phyloP scores from a whole-genome alignment of 306 rosid genomes.

The Citrullus mucosospermus region DNA sequence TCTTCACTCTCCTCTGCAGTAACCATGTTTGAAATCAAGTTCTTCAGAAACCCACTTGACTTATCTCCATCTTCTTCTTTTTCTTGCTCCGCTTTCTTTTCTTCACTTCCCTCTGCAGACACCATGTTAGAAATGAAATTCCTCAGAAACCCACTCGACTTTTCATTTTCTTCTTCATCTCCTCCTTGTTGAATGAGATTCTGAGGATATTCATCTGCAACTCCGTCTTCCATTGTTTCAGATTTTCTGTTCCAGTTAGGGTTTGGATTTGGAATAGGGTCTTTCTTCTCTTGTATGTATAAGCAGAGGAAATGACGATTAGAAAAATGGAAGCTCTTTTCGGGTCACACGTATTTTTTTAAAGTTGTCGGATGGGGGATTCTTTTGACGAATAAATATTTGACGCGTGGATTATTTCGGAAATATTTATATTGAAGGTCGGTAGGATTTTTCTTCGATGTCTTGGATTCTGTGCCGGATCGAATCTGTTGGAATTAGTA shows the following conservation, averaged over 20 bases:
- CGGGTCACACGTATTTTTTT: background rate
- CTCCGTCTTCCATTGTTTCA: background rate
- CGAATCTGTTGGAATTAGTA: background rate
- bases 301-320: background rate
- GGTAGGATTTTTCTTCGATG: background rate
- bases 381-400: background rate
- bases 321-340: background rate
- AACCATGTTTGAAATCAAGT: background rate
- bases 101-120: background rate
- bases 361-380: background rate
- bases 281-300: background rate
- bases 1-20: background rate
- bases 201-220: background rate
- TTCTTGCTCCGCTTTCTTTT: background rate
- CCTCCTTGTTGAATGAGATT: background rate
- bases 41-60: conserved; percentile 2
- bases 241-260: background rate
- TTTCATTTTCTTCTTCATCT: background rate
- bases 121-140: conserved; percentile 6
- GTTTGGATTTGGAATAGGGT: background rate
- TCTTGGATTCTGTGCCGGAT: background rate
- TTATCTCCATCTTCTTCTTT: background rate
- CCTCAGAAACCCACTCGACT: conserved; percentile 4
- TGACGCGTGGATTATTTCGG: background rate
- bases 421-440: background rate